Evolutionary conservation across 2,329 filamentous ascomycete species (phyloP).

Genomic region (Fusarium duplospermum): DNA sequence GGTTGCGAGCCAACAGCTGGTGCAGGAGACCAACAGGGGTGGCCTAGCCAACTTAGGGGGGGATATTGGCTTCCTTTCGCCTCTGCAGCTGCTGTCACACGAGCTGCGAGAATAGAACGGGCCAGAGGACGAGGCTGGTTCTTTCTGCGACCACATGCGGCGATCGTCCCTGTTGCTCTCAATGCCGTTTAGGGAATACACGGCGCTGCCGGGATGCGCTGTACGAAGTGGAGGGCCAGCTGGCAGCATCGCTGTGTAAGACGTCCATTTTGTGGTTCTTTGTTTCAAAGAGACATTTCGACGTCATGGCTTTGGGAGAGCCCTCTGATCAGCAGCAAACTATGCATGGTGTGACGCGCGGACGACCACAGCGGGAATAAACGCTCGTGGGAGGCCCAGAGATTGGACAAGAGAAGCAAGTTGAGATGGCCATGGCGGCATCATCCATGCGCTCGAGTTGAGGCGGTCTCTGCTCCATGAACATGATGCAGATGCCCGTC

Average conservation of each 20-base stretch:
- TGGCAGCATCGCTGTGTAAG: slow-evolving; percentile 19
- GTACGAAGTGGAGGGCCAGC: slow-evolving; percentile 20
- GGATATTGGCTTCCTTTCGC: neutral
- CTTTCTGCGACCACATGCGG: neutral
- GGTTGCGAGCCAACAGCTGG: slow-evolving; percentile 15
- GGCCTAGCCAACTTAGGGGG: neutral
- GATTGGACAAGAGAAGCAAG: slow-evolving; percentile 31
- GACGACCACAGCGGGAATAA: slow-evolving; percentile 39
- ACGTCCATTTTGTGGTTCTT: slow-evolving; percentile 35
- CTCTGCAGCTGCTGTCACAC: slow-evolving; percentile 11
- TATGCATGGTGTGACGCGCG: slow-evolving; percentile 39
- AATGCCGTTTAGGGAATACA: neutral
- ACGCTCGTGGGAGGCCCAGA: slow-evolving; percentile 12
- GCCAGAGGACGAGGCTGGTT: neutral
- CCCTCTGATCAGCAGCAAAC: slow-evolving; percentile 36
- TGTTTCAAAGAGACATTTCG: slow-evolving; percentile 35
- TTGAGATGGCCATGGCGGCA: slow-evolving; percentile 28
- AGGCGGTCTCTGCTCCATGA: slow-evolving; percentile 24
- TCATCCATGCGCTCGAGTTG: slow-evolving; percentile 22
- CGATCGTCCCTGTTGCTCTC: neutral
- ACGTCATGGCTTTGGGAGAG: slow-evolving; percentile 36
- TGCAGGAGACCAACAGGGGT: slow-evolving; percentile 22
- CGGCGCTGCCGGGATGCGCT: neutral
- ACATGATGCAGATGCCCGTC: slow-evolving; percentile 1
- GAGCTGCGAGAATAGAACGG: neutral